A percentile compares a stretch with the other conserved stretches of the same genome.
Evolutionary conservation across 2,329 filamentous ascomycete species (phyloP).

Genomic region (Cucurbitaria berberidis): DNA sequence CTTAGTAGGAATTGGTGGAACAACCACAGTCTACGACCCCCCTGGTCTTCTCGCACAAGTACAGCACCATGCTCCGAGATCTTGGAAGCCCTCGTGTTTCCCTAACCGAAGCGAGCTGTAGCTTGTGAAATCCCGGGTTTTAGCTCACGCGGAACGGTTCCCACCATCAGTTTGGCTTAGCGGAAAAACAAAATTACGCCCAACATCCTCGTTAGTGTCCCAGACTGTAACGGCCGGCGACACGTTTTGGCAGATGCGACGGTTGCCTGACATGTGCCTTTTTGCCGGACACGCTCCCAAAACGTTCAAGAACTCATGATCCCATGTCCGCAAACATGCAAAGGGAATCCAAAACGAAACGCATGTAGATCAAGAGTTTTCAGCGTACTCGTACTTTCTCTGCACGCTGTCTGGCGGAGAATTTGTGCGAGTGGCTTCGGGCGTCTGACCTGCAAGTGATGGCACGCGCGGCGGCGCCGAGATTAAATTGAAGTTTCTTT

Average conservation of each 20-base stretch:
- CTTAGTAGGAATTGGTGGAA: constrained; percentile 37
- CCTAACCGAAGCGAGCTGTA: constrained; percentile 18
- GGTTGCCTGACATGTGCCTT: constrained; percentile 3
- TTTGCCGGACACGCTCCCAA: background rate
- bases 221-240: background rate
- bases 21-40: constrained; percentile 21
- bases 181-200: constrained; percentile 1
- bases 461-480: constrained; percentile 7
- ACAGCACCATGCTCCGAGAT: constrained; percentile 21
- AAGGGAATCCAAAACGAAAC: background rate
- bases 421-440: constrained; percentile 8
- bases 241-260: constrained; percentile 4
- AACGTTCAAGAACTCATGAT: constrained; percentile 3
- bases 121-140: constrained; percentile 14
- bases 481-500: constrained; percentile 8
- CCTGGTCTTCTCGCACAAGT: constrained; percentile 23
- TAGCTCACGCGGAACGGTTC: constrained; percentile 10
- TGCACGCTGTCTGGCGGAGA: constrained; percentile 9
- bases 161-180: constrained; percentile 5
- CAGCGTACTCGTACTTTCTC: background rate
- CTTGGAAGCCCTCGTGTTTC: constrained; percentile 29
- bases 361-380: background rate
- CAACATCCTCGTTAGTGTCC: background rate
- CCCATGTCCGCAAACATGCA: background rate
- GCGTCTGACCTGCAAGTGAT: background rate